Base-by-base conservation (phyloP, 495 filamentous ascomycete genomes). In the Podospora pseudopauciseta region DNA sequence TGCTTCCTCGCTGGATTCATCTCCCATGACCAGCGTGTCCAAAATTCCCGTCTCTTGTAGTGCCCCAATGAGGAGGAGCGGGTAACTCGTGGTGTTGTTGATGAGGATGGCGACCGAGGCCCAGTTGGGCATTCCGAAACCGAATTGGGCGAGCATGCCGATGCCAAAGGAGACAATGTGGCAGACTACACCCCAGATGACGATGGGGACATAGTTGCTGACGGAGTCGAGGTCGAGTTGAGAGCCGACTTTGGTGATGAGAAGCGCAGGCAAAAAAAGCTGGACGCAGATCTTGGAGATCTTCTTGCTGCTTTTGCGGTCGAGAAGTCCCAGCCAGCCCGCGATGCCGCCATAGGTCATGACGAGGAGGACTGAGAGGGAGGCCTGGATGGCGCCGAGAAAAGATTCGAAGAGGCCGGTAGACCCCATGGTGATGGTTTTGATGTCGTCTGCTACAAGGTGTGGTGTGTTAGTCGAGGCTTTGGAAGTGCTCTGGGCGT, bases 71-170 rank as follows among this genome's bases (percentile, higher is more conserved):
- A 93, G 82, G 4, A 92, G 79, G 18, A 94, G 79, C 0, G 90
- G 91, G 39, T 92, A 85, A 30, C 83, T 86, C 0, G 88, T 91
- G 0, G 91, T 91, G 72, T 93, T 94, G 79, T 92, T 94, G 79
- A 93, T 92, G 55, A 88, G 82, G 60, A 91, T 82, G 1, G 89
- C 87, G 0, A 88, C 86, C 0, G 86, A 87, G 16, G 86, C 83
- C 90, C 89, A 93, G 62, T 79, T 77, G 2, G 90, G 91, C 44
- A 92, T 72, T 39, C 71, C 72, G n/a, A 82, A 70, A 19, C 75
- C 70, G 20, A 75, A 65, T 56, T 77, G 74, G 27, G 74, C 78
- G 26, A 81, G 68, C 54, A 81, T 72, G 44, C 81, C 80, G 62
- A 82, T 75, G 28, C 77, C 69, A 56, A 81, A 82, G 13, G 82